These are phyloP conservation scores for Linum trigynum DNA, from an alignment of 345 rosid genomes.

Conservation along the genomic window DNA sequence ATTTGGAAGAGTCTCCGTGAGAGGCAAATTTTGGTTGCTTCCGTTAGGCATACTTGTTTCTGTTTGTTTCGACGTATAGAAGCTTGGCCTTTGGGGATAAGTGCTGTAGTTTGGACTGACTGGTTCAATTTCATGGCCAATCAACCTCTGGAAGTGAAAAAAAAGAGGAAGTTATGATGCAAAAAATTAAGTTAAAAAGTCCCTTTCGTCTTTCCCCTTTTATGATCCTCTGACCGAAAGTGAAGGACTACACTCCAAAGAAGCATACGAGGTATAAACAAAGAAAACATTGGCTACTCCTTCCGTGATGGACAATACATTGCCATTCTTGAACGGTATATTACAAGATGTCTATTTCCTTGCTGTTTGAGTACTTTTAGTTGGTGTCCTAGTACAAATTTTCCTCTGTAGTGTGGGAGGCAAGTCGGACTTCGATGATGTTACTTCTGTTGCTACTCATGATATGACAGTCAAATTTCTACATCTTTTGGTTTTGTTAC, in stretches of 20 bases:
- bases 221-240: not conserved
- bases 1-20: no score
- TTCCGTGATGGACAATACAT: not conserved
- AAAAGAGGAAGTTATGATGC: not conserved
- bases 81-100: not conserved
- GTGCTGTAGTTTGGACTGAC: not conserved
- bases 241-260: not conserved
- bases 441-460: no score
- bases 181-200: not conserved
- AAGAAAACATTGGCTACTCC: not conserved
- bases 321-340: no score
- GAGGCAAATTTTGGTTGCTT: not conserved
- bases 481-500: not conserved
- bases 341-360: not conserved
- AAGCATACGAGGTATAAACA: no score
- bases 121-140: not conserved
- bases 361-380: not conserved
- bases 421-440: no score
- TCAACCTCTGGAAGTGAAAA: not conserved
- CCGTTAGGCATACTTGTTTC: not conserved
- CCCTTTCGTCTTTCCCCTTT: not conserved
- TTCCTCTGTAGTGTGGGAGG: no score
- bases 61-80: not conserved
- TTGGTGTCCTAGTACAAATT: no score
- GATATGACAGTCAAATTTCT: not conserved